Evolutionary conservation across 352 stramenopile genomes (phyloP), one percentile per base, ranked within the genome.

Genomic region (Thraustotheca clavata): DNA sequence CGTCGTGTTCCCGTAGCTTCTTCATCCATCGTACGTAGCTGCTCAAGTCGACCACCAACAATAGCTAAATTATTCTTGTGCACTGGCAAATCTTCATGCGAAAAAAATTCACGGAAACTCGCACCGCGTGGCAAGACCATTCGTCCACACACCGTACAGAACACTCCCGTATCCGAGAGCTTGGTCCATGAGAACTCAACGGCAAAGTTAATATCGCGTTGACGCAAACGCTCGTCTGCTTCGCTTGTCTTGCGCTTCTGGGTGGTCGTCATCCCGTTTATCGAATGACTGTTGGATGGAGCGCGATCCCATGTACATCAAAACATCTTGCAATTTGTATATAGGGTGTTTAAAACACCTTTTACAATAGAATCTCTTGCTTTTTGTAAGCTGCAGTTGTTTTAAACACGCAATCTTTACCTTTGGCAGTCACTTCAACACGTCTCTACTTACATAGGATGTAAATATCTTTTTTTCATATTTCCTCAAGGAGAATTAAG

Each of bases 251-350:
- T 52, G 11, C 43, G 43, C 43, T 52, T 52, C n/a, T 52, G 43
- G 43, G 43, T 52, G 43, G 43, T 11, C 43, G 43, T 31, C 43
- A 52, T 52, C 43, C 34, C 43, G 43, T 52, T 52, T 52, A 35
- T 52, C 43, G 43, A 52, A 52, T 3, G 43, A 52, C 43, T 52
- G 43, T 52, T 52, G 43, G 43, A 35, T 52, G 7, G 43, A 14
- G 2, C 2, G 3, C n/a, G 43, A 3, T 11, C 6, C 43, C 22
- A 33, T 50, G 22, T 16, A 20, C 38, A 16, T 16, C 43, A 24
- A n/a, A 52, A 52, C 43, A 52, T 24, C n/a, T 52, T 52, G 43
- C 24, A 8, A 11, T 52, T 52, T 52, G 11, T 52, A 52, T 52
- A 52, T 31, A 52, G 2, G 2, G 2, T 52, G 43, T 52, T 52